Conservation (phyloP, 2,329 filamentous ascomycete genomes). For the Talaromyces sp. region DNA sequence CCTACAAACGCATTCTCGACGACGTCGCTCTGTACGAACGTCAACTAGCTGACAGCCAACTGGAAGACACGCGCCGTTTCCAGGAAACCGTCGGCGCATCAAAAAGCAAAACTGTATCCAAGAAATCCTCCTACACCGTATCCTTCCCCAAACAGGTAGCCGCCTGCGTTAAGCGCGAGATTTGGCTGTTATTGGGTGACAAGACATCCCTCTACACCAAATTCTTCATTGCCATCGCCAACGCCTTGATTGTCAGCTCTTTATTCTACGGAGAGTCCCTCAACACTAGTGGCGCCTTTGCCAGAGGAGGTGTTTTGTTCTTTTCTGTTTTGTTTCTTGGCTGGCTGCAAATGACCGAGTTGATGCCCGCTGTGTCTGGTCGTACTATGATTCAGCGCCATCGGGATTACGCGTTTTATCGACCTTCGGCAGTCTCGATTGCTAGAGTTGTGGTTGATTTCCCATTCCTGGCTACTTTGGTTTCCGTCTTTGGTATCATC, state of each 20-base stretch:
- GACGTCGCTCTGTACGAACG: slow-evolving; percentile 63
- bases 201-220: slow-evolving; percentile 73
- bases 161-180: slow-evolving; percentile 61
- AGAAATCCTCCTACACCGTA: slow-evolving; percentile 73
- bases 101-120: slow-evolving; percentile 63
- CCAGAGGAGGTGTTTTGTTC: slow-evolving; percentile 62
- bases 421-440: slow-evolving; percentile 63
- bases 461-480: slow-evolving; percentile 58
- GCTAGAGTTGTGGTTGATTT: slow-evolving; percentile 63
- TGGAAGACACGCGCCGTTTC: slow-evolving; percentile 62
- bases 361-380: slow-evolving; percentile 72
- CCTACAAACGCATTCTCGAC: slow-evolving; percentile 58
- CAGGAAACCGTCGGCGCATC: slow-evolving; percentile 61
- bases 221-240: slow-evolving; percentile 72
- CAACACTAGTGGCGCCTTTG: slow-evolving; percentile 61
- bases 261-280: slow-evolving; percentile 68
- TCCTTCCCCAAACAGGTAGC: slow-evolving; percentile 57
- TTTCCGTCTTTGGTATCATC: slow-evolving; percentile 59
- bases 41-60: slow-evolving; percentile 55
- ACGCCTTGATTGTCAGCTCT: slow-evolving; percentile 71
- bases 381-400: slow-evolving; percentile 67
- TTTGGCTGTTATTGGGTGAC: slow-evolving; percentile 75
- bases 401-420: slow-evolving; percentile 66
- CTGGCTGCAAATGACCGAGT: slow-evolving; percentile 72
- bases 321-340: slow-evolving; percentile 65